Conservation (phyloP, 495 filamentous ascomycete genomes). For the Poronia punctata region DNA sequence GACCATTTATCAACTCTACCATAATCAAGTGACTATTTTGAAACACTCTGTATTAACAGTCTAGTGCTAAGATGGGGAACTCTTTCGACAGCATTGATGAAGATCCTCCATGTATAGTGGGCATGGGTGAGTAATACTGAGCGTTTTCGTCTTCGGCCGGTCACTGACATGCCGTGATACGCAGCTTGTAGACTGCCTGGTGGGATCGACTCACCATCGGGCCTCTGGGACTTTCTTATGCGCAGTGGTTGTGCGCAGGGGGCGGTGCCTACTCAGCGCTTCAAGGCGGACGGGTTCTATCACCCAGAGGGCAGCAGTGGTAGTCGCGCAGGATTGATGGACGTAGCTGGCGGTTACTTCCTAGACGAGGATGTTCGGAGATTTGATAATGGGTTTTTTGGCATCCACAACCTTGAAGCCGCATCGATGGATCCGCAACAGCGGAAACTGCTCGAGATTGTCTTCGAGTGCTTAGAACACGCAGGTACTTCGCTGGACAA, state of each 20-base stretch:
- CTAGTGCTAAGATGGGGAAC: no score
- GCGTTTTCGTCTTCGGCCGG: background rate
- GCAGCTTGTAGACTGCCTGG: background rate
- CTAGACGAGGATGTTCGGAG: slow-evolving; percentile 33
- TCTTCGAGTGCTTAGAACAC: slow-evolving; percentile 43
- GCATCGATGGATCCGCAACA: slow-evolving; percentile 48
- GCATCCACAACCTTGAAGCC: slow-evolving; percentile 35
- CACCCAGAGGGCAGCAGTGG: slow-evolving; percentile 10
- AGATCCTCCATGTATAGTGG: no score
- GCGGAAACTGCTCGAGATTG: slow-evolving; percentile 47
- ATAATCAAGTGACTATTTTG: no score
- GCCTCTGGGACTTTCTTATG: slow-evolving; percentile 17
- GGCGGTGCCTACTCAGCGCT: slow-evolving; percentile 1
- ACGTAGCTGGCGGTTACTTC: slow-evolving; percentile 31
- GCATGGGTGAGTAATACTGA: background rate
- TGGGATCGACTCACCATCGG: background rate
- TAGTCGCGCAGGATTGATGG: background rate
- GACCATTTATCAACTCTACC: no score
- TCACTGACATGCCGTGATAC: background rate
- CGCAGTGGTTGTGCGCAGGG: slow-evolving; percentile 13
- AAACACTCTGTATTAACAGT: no score
- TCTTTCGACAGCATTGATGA: no score
- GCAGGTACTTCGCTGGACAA: slow-evolving; percentile 36
- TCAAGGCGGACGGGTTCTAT: slow-evolving; percentile 13
- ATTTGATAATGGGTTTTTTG: slow-evolving; percentile 46